Evolutionary conservation across 2,329 filamentous ascomycete species (phyloP), one percentile per base, ranked within the genome.

Genomic region (Podosphaera aphanis): DNA sequence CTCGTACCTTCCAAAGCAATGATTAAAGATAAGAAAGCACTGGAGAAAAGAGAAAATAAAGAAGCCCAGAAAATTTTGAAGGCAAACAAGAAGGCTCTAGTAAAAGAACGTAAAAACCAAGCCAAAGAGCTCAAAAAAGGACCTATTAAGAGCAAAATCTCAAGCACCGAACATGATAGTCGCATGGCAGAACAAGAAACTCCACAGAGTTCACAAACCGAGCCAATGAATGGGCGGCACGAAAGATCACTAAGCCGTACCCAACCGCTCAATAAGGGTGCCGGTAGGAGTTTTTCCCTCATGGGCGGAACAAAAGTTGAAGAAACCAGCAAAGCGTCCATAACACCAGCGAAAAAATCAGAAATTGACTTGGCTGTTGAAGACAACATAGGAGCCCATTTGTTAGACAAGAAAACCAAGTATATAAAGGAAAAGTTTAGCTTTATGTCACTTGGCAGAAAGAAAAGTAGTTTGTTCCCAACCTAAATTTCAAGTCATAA

Each of bases 221-320:
- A 39, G 8, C 46, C 48, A 11, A 47, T 39, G 36, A 45, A 47
- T 38, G 48, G 48, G 33, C 53, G 54, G 25, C 53, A 56, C 41
- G 52, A 47, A 37, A 40, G 49, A 5, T 50, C 49, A 10, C 47
- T 57, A 18, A 54, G 46, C 55, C 69, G 82, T 39, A 76, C 81
- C 51, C 73, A 77, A 53, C 70, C 77, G 46, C 74, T 74, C 8
- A 83, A 78, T 60, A 88, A 83, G 64, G 85, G 82, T 51, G 71
- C 93, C 65, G 55, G 81, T 43, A 74, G 78, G 50, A 83, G 81
- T 52, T 77, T 83, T 55, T 72, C 70, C 27, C 80, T 82, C 56
- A 63, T 78, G 33, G 66, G 68, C 53, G 74, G 72, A 49, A 3
- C 25, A 18, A 68, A 72, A 49, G 68, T 50, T 36, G 49, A 46